Evolutionary conservation across 2,329 filamentous ascomycete species (phyloP), one percentile per base, ranked within the genome.

Genomic region (Hymenoscyphus salicellus): DNA sequence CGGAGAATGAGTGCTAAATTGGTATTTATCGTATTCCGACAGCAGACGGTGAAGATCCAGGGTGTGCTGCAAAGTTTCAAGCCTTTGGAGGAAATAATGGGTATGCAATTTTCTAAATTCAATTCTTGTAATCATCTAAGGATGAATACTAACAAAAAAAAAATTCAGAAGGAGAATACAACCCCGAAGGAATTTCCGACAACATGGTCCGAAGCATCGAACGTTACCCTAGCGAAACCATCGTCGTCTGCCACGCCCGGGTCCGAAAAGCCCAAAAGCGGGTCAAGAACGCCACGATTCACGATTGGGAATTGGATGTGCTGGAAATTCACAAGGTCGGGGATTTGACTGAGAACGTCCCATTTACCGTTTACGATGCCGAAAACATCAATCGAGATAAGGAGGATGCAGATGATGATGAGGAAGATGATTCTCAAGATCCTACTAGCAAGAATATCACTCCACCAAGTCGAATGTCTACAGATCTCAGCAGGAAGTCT

Each of bases 141-240:
- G 32, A 20, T 56, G 7, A 14, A 38, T 3, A 28, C 36, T 59
- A 59, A 59, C 16, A n/a, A n/a, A n/a, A n/a, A n/a, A n/a, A n/a
- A n/a, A n/a, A n/a, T n/a, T n/a, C 55, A 69, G 66, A 66, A 32
- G 63, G 63, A 59, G 66, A 73, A 61, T 65, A 69, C 43, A 66
- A 68, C 84, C 63, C 66, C 11, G 84, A 86, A 6, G 80, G 81
- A 58, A 83, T 90, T 11, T 89, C 89, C 1, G 83, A 87, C 64
- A 84, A 90, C 72, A 94, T 97, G 83, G 83, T 97, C 32, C 89
- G 91, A 74, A 96, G 92, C 90, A 91, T 91, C 2, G 91, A 96
- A 77, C 91, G 92, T 74, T 81, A 97, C 56, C 87, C 89, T 62
- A 81, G 88, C 5, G 93, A 96, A 74, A 90, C 88, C 7, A 84